Evolutionary conservation across 805 yeast species (phyloP).

Genomic region (Sugiyamaella lignohabitans): DNA sequence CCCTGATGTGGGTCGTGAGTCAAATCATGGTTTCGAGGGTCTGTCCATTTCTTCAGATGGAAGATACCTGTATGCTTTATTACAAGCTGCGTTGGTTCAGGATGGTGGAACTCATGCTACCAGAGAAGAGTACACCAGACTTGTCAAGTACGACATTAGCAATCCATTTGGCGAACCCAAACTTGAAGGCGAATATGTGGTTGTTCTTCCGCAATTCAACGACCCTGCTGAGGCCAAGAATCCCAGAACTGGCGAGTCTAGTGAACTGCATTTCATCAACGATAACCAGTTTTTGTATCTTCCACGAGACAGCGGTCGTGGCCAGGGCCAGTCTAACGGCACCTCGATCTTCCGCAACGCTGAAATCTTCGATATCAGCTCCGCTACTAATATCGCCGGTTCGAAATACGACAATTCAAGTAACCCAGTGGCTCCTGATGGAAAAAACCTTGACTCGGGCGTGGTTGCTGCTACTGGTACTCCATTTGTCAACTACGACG

Average conservation of each 20-base stretch:
- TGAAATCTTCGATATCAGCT: constrained; percentile 11
- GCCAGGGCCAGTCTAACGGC: constrained; percentile 11
- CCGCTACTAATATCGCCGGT: constrained; percentile 15
- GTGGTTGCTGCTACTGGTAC: constrained; percentile 11
- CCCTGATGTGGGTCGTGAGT: constrained; percentile 17
- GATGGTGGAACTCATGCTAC: constrained; percentile 19
- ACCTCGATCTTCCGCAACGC: constrained; percentile 14
- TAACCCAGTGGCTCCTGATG: constrained; percentile 18
- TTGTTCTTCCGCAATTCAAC: constrained; percentile 14
- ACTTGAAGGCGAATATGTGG: constrained; percentile 15
- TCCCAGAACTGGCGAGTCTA: constrained; percentile 15
- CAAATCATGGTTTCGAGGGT: constrained; percentile 19
- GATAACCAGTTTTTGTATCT: constrained; percentile 13
- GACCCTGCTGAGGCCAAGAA: constrained; percentile 17
- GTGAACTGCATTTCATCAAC: constrained; percentile 16
- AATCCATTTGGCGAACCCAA: constrained; percentile 6
- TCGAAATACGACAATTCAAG: constrained; percentile 8
- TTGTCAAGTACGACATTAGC: constrained; percentile 11
- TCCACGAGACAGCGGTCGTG: constrained; percentile 14
- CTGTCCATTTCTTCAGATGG: constrained; percentile 15
- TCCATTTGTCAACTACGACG: constrained; percentile 13
- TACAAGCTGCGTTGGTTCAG: constrained; percentile 17
- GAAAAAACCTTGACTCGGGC: constrained; percentile 9
- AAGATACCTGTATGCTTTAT: constrained; percentile 9
- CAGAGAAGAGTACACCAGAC: constrained; percentile 16